Evolutionary conservation across 1,284 basidiomycete species (phyloP), one percentile per base, ranked within the genome.

Genomic region (Rhizoctonia solani): DNA sequence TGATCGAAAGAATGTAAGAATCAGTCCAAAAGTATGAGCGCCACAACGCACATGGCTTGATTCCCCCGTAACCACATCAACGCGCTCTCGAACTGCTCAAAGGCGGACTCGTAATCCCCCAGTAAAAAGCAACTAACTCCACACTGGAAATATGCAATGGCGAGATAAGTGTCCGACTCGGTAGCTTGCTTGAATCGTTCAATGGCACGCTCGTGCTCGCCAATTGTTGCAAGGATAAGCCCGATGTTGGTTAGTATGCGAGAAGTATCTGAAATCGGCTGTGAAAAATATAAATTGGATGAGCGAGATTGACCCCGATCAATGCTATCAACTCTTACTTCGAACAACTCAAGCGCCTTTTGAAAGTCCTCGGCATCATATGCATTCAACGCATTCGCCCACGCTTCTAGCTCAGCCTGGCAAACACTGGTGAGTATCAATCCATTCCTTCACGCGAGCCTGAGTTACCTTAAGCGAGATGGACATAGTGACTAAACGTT

Each of bases 181-280:
- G 85, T 89, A 4, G 93, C 92, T 47, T 86, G 84, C 25, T 82
- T 81, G 76, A 93, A 95, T 69, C 86, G 83, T 73, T 90, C 69
- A 25, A 77, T 86, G 42, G 93, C 93, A 9, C 83, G 82, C 75
- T 90, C 87, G 74, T 96, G 93, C 75, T 92, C 85, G 71, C 92
- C 92, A 19, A 93, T 81, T 53, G 91, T 93, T 41, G 93, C 93
- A 73, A 91, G 90, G 74, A 96, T 94, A 69, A 95, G 82, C 25
- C 90, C 93, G 79, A 95, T 91, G 75, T 95, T 95, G 66, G 90
- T 92, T 68, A 90, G 83, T 73, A 95, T 90, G 79, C 93, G 93
- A 70, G 90, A 92, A 16, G 88, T 89, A 75, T 93, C 90, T 0
- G 85, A 87, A 72, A 94, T 94, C 54, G 78, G 77, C 88, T 90